Base-by-base conservation (phyloP, 164 flowering plant genomes). In the Paratinospora sagittata region DNA sequence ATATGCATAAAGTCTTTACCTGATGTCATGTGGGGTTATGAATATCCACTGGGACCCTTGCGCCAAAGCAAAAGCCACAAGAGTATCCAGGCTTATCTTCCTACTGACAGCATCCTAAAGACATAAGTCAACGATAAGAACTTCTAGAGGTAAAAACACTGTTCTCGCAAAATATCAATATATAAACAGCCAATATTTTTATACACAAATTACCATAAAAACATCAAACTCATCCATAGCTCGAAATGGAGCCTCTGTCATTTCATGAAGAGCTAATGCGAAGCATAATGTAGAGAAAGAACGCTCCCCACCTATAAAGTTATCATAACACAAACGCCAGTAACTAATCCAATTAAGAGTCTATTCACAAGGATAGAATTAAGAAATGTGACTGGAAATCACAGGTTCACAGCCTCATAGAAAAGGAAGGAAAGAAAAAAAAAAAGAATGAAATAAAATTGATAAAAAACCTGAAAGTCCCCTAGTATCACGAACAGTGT, bases 201-300 rank as follows among this genome's bases (percentile, higher is more conserved):
- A 26, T 14, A 30, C n/a, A 41, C 52, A 36, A 69, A 78, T 65
- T 81, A 96, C 99, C 98, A 96, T 96, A 82, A 92, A 96, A 19
- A 96, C 99, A 83, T 96, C 99, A 84, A 93, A 96, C 79, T 96
- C 98, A 72, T 96, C 98, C 99, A 96, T 96, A 21, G 98, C 99
- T 75, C 98, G 88, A 71, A 96, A 90, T 30, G 98, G 93, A 57
- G 97, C 88, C 73, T 95, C 97, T 12, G 90, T 88, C 97, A 92
- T 90, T 65, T 87, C 86, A 83, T 96, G 99, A 73, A 96, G 93
- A 73, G 97, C 93, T 62, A 96, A 82, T 70, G 97, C 90, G 79
- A 95, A 95, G 82, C 97, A 91, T 72, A 95, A 79, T 33, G 97
- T 95, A 67, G 97, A 91, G 76, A 92, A 92, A 72, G 98, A 92